Conservation (phyloP, 176 grass and related monocot species). For the Thinopyrum elongatum region DNA sequence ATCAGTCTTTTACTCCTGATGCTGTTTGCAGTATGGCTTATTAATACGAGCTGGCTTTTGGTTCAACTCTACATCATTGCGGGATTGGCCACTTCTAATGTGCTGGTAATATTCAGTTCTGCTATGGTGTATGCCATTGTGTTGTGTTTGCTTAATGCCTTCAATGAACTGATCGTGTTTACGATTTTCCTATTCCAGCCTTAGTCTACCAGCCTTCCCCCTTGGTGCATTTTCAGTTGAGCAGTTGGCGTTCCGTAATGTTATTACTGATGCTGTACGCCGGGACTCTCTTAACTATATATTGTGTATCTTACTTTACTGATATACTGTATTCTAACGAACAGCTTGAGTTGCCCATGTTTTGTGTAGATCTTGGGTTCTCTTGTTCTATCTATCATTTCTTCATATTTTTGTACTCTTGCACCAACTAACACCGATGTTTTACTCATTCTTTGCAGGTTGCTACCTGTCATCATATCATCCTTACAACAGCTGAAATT, state of each 20-base stretch:
- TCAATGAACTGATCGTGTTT: not conserved
- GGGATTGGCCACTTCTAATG: constrained; percentile 95
- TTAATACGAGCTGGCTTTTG: constrained; percentile 97
- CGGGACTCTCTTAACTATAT: constrained; percentile 12
- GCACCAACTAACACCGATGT: not conserved
- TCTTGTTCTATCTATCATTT: not conserved
- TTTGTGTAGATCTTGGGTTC: not conserved
- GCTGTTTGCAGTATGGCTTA: constrained; percentile 75
- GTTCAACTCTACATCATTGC: constrained; percentile 83
- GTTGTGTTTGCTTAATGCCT: not conserved
- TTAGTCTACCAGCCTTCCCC: constrained; percentile 68
- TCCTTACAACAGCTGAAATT: constrained; percentile 64
- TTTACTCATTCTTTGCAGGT: constrained; percentile 46
- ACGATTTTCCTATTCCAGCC: constrained; percentile 38
- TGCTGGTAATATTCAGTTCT: constrained; percentile 66
- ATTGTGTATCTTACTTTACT: constrained; percentile 3
- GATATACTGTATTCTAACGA: not conserved
- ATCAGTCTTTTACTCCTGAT: constrained; percentile 12
- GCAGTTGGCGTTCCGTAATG: constrained; percentile 64
- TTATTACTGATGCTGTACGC: constrained; percentile 79
- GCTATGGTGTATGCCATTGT: not conserved
- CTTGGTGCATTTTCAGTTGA: constrained; percentile 76
- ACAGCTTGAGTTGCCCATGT: constrained; percentile 10
- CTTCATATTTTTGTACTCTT: not conserved
- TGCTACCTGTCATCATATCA: constrained; percentile 54